Evolutionary conservation across 2,329 filamentous ascomycete genomes (phyloP).

Genomic region (Ilyonectria mors-panacis): DNA sequence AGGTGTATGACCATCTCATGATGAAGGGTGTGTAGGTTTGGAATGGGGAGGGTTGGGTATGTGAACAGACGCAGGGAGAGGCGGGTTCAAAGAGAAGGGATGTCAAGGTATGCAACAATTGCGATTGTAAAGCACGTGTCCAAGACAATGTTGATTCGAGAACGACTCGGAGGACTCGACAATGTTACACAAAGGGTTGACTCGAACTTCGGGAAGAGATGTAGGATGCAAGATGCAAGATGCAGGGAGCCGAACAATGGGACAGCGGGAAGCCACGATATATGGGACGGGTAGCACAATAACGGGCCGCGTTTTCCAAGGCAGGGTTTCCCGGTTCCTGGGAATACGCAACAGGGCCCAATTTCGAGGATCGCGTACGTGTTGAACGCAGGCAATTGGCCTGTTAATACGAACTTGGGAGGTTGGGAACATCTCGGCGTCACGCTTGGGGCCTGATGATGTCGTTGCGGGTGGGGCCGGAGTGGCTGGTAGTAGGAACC

Average conservation of each 20-base stretch:
- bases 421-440: conserved; percentile 19
- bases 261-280: conserved; percentile 21
- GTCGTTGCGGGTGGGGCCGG: conserved; percentile 18
- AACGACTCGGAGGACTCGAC: neutral
- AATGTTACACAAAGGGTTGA: conserved; percentile 17
- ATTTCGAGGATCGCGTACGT: neutral
- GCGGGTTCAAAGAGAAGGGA: neutral
- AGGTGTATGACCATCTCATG: conserved; percentile 44
- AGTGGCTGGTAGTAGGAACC: conserved; percentile 21
- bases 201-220: conserved; percentile 10
- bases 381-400: conserved; percentile 25
- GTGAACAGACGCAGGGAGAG: conserved; percentile 2
- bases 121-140: neutral
- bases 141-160: neutral
- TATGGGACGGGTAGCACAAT: conserved; percentile 15
- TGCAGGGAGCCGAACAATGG: conserved; percentile 12
- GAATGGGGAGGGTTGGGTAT: conserved; percentile 19
- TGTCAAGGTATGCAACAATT: neutral
- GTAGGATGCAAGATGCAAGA: conserved; percentile 19
- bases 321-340: conserved; percentile 9
- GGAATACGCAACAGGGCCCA: conserved; percentile 3
- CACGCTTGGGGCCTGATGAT: conserved; percentile 26
- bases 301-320: conserved; percentile 2
- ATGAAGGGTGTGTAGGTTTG: conserved; percentile 23
- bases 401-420: conserved; percentile 21